Conservation (phyloP, 352 stramenopile genomes). For the Pythium rhizo-oryzae region DNA sequence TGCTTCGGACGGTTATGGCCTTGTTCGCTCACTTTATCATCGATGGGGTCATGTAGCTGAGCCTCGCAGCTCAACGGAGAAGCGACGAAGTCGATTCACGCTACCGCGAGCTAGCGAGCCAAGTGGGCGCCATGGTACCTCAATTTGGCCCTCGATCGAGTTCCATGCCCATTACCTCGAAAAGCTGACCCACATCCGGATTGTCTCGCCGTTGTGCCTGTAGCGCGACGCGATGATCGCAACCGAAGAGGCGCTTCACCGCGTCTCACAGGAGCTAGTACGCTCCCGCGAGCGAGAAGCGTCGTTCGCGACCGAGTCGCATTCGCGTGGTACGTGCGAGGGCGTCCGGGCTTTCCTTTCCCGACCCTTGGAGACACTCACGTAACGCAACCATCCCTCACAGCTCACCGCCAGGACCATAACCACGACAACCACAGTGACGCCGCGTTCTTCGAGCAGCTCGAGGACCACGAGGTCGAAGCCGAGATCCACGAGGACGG, state of each 20-base stretch:
- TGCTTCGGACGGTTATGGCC: no score
- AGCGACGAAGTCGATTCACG: slow-evolving; percentile 5
- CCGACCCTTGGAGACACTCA: not conserved
- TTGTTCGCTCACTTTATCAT: no score
- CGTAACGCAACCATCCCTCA: not conserved
- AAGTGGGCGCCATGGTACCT: slow-evolving; percentile 28
- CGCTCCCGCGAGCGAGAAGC: not conserved
- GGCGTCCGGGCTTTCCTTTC: no score
- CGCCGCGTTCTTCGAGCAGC: not conserved
- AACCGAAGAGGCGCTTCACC: slow-evolving; percentile 25
- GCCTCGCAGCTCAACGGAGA: not conserved
- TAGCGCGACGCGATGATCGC: slow-evolving; percentile 31
- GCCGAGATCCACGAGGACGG: not conserved
- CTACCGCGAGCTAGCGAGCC: slow-evolving; percentile 16
- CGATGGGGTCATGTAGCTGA: slow-evolving; percentile 4
- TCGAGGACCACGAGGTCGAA: not conserved
- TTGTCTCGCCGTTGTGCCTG: no score
- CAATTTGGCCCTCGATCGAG: no score
- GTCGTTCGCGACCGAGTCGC: not conserved
- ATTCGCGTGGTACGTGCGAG: no score
- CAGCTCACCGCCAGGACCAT: not conserved
- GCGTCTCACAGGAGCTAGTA: slow-evolving; percentile 14
- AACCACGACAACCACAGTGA: not conserved
- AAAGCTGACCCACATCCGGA: no score
- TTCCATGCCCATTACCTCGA: no score